Percentiles rank a stretch among this genome's conserved stretches.
Conservation (phyloP, 306 rosid genomes). For the Potentilla sterilis region DNA sequence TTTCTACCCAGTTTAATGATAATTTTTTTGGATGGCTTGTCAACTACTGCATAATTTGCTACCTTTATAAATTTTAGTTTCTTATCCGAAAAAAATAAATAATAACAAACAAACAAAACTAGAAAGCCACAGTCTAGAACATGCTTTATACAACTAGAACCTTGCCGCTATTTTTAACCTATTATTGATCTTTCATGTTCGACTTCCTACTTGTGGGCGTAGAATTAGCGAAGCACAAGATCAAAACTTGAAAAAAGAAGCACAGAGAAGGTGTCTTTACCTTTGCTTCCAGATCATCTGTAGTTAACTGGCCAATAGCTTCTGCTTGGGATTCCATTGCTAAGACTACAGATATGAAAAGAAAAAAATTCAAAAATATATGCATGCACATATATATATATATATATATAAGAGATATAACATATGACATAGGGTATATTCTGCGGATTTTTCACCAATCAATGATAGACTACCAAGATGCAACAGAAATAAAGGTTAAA, state of each 20-base stretch:
- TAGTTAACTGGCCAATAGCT: slow-evolving; percentile 89
- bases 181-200: not conserved
- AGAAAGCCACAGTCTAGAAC: too few relatives aligned
- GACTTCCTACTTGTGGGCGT: not conserved
- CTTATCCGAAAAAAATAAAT: too few relatives aligned
- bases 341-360: slow-evolving; percentile 52
- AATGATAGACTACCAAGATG: not conserved
- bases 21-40: not conserved
- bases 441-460: not conserved
- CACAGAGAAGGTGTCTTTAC: slow-evolving; percentile 30
- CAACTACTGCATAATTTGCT: not conserved
- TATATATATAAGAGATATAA: too few relatives aligned
- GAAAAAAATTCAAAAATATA: slow-evolving; percentile 17
- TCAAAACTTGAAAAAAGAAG: slow-evolving; percentile 1
- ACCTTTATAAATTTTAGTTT: too few relatives aligned
- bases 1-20: not conserved
- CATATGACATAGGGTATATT: not conserved
- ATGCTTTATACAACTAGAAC: not conserved
- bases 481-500: not conserved
- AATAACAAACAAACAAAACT: too few relatives aligned
- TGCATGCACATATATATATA: not conserved
- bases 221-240: not conserved
- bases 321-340: slow-evolving; percentile 96
- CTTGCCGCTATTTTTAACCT: not conserved
- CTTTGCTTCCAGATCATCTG: slow-evolving; percentile 91